Base-by-base conservation (phyloP, 2,329 filamentous ascomycete genomes). In the Pseudocercospora pini-densiflorae region DNA sequence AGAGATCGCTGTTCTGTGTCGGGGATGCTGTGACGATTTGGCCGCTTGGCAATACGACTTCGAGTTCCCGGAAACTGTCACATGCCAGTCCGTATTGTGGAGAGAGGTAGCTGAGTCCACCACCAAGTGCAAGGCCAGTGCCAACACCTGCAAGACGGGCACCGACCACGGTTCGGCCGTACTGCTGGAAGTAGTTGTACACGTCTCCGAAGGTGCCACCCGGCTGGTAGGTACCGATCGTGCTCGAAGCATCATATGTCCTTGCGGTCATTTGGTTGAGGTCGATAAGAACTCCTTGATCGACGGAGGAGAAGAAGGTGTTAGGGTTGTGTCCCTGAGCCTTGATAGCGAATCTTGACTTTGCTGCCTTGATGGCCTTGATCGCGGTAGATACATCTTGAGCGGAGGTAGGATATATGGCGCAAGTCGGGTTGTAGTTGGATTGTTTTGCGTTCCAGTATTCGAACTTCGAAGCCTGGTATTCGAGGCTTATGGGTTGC, bases 1-100 rank as follows among this genome's bases (percentile, higher is more conserved):
- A 87, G 10, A 89, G 77, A 64, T 88, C 86, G 0, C 79, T 68
- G 65, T 88, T 77, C 6, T 77, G 72, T 1, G 72, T 73, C 3
- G 74, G 72, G 16, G 81, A 83, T 2, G 72, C 70, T 19, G 69
- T 74, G 6, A 75, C 66, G 16, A 73, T 62, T 5, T 54, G 58
- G 51, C 73, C 73, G 21, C 71, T 64, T 24, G 73, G 67, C 4
- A 72, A 63, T 3, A 74, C 68, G 9, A 71, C 68, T 57, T 71
- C 62, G 36, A 68, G 64, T 51, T 72, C 58, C 7, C 73, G 65
- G 5, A 74, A 68, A 16, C 74, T 57, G 58, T 75, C 74, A 7
- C 69, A 71, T 16, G 71, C 73, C 16, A 75, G 59, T n/a, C 74
- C 74, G 45, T 69, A 72, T 12, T 70, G 61, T n/a, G 61, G 49